Base-by-base conservation (phyloP, 139 green algal species). In the Coccomyxa sp. region DNA sequence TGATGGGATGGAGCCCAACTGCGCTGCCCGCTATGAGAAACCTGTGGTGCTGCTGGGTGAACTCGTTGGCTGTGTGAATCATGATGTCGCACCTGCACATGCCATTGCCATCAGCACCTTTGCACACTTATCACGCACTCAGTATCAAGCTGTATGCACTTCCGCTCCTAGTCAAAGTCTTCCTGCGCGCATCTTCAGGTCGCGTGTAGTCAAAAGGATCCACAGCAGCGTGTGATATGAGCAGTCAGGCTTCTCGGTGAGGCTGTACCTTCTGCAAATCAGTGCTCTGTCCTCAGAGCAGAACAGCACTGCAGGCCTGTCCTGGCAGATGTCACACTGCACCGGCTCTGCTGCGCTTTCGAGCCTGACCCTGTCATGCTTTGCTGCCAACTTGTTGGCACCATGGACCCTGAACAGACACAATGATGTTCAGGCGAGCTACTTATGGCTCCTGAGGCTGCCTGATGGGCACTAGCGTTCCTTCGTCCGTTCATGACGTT, bases 11-110 rank as follows among this genome's bases (percentile, higher is more conserved):
- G 44, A 78, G 41, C 33, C 74, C 74, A 31, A 68, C 31, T 12
- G 74, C 31, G 31, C n/a, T 35, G 44, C 31, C 31, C 12, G 44
- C 41, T 44, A 78, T 36, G 14, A 79, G 64, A 55, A 39, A 74
- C n/a, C 78, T 70, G 40, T 80, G 70, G 68, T 83, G 79, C 68
- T 76, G 78, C 37, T 68, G 69, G 22, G 79, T 83, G 68, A 83
- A 83, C 41, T 83, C 71, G 27, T 83, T 83, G 14, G 79, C 79
- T 24, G 74, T 83, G 68, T 83, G 79, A 29, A 83, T 83, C 79
- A 83, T 83, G 29, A 83, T 40, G 37, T 83, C 79, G 44, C 79
- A 82, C 50, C 72, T 77, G 39, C 72, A 35, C 72, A 74, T 31
- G 33, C 27, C 16, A n/a, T n/a, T n/a, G n/a, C n/a, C n/a, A n/a